Percentiles rank a stretch among this genome's conserved stretches.
Conservation (phyloP, 2,329 filamentous ascomycete genomes). For the Pseudogymnoascus destructans region DNA sequence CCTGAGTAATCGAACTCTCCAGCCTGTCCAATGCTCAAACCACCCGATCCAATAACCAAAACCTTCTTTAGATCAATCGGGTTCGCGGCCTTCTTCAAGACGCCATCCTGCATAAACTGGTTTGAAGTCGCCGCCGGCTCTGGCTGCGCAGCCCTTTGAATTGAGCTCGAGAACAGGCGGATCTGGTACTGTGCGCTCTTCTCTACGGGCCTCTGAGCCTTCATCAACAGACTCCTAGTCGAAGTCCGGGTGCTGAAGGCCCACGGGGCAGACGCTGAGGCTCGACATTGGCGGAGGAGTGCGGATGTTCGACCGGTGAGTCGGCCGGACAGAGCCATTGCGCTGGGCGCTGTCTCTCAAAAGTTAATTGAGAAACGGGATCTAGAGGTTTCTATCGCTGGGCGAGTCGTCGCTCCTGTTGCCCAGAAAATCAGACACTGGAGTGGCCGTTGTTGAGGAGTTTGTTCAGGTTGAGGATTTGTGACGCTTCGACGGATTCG, state of each 20-base stretch:
- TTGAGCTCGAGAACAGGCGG: conserved; percentile 24
- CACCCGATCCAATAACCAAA: conserved; percentile 87
- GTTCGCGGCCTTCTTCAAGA: conserved; percentile 62
- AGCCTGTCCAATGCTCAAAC: conserved; percentile 90
- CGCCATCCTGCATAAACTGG: conserved; percentile 70
- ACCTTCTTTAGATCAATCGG: conserved; percentile 92
- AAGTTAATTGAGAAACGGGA: conserved; percentile 1
- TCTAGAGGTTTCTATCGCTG: conserved; percentile 6
- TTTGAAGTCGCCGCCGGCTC: conserved; percentile 66
- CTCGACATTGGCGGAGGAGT: conserved; percentile 24
- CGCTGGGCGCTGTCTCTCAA: conserved; percentile 14
- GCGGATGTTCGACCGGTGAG: conserved; percentile 23
- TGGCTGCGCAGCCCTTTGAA: conserved; percentile 34
- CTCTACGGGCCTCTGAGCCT: conserved; percentile 15
- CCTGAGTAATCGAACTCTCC: conserved; percentile 98
- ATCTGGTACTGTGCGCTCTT: conserved; percentile 19
- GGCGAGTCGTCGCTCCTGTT: conserved; percentile 7
- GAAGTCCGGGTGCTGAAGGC: conserved; percentile 23
- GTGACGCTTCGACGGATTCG: background rate
- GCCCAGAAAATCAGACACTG: conserved; percentile 6
- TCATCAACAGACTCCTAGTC: conserved; percentile 18
- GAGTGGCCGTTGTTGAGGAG: conserved; percentile 11
- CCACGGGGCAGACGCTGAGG: conserved; percentile 17
- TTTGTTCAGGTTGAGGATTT: conserved; percentile 8
- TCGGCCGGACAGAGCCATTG: conserved; percentile 26